These are phyloP conservation scores for Aspergillus sp. DNA, from an alignment of 2,329 filamentous ascomycete genomes.

Conservation along the genomic window DNA sequence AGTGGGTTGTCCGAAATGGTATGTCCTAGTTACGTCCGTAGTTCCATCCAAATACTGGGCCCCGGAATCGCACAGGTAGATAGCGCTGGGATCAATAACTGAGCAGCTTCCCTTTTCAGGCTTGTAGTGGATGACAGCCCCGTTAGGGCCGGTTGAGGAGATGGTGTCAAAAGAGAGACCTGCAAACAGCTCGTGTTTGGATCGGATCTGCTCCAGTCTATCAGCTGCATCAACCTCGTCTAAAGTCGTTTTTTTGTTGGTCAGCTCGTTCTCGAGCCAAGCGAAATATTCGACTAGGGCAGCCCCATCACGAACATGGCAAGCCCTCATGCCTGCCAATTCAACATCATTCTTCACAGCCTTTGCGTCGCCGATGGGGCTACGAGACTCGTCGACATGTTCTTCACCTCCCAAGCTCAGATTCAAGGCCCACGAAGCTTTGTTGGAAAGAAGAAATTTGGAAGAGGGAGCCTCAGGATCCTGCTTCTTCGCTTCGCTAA, in stretches of 20 bases:
- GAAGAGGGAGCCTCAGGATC: constrained; percentile 39
- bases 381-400: constrained; percentile 80
- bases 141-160: constrained; percentile 88
- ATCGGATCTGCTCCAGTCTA: constrained; percentile 69
- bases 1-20: constrained; percentile 86
- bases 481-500: constrained; percentile 52
- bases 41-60: constrained; percentile 96
- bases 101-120: constrained; percentile 81
- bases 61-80: constrained; percentile 96
- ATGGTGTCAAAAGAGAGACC: constrained; percentile 95
- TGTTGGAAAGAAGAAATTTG: constrained; percentile 85
- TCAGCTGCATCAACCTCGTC: constrained; percentile 92
- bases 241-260: constrained; percentile 68
- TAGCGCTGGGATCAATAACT: constrained; percentile 75
- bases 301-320: constrained; percentile 89
- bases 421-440: constrained; percentile 89
- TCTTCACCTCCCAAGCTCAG: constrained; percentile 81
- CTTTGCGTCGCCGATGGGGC: constrained; percentile 86
- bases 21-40: constrained; percentile 89
- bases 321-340: constrained; percentile 87
- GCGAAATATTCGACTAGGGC: constrained; percentile 91
- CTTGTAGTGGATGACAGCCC: constrained; percentile 93
- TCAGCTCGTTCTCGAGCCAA: constrained; percentile 88
- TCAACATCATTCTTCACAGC: constrained; percentile 91
- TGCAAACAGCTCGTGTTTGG: constrained; percentile 71